Base-by-base conservation (phyloP, 2,329 filamentous ascomycete species). In the Fusarium tjaetaba region DNA sequence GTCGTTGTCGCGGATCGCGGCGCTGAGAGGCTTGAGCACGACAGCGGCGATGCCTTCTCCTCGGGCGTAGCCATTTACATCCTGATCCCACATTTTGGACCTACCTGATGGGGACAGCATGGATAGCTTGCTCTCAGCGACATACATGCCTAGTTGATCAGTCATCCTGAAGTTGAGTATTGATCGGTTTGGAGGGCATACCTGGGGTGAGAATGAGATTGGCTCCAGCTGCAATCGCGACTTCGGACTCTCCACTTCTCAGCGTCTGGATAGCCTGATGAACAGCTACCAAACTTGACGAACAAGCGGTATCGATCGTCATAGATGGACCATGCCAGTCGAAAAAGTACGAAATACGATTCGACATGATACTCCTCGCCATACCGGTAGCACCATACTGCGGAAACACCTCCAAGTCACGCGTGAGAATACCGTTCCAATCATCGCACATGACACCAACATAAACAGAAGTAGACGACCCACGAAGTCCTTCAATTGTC, bases 301-400 rank as follows among this genome's bases (percentile, higher is more conserved):
- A 71, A 28, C 65, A 69, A 5, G 68, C 68, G 2, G 68, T 68
- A 28, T 68, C 53, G 7, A 71, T 58, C 3, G 65, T 65, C 49
- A 71, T 58, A 22, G 45, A 61, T 0, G 66, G 61, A 1, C 66
- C 66, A 14, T 66, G 49, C 53, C 62, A 59, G 45, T 66, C 49
- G 2, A 66, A 69, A 11, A 69, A 65, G 39, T 65, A 69, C 0
- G 61, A 66, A 11, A 69, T 42, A 2, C 66, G 61, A 26, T 66
- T 66, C 4, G 66, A 61, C 11, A 69, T 39, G 1, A 81, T 72
- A 30, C 22, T 70, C 6, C 49, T 20, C 1, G 45, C 45, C 26
- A 49, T 67, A 0, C 71, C 71, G 0, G 64, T 65, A 0, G 60
- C 65, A 9, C 48, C 46, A 15, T 58, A 68, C 11, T 38, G 46